Conservation (phyloP, 2,329 filamentous ascomycete genomes). For the Paecilomyces fulvus region DNA sequence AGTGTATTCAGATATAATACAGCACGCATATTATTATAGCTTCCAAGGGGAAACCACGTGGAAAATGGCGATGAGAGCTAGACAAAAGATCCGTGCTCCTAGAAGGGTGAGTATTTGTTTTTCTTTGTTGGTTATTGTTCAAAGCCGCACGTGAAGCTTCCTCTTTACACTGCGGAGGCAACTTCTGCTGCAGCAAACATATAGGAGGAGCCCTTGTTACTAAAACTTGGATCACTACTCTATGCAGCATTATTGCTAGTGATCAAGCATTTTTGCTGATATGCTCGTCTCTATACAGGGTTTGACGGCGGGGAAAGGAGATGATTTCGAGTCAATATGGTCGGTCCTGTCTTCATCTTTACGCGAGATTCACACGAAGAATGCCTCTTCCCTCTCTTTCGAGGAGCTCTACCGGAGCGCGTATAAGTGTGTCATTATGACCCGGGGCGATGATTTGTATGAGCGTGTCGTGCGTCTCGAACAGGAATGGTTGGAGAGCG, state of each 20-base stretch:
- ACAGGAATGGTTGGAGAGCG: slow-evolving; percentile 64
- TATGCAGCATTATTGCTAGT: slow-evolving; percentile 16
- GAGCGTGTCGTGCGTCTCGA: slow-evolving; percentile 73
- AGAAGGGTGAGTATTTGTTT: slow-evolving; percentile 48
- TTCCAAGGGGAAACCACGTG: not conserved
- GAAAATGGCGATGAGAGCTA: slow-evolving; percentile 47
- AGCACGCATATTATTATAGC: not conserved
- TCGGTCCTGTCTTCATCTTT: slow-evolving; percentile 66
- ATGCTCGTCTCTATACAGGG: slow-evolving; percentile 36
- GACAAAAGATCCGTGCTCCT: slow-evolving; percentile 59
- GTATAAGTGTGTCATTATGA: slow-evolving; percentile 87
- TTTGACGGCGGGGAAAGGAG: slow-evolving; percentile 42
- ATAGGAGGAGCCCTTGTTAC: not conserved
- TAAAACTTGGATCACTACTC: not conserved
- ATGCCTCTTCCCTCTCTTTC: slow-evolving; percentile 82
- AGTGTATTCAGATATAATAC: not conserved
- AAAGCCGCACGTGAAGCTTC: not conserved
- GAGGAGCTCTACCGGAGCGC: slow-evolving; percentile 90
- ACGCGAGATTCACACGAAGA: slow-evolving; percentile 81
- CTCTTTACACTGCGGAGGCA: not conserved
- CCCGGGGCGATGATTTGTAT: slow-evolving; percentile 76
- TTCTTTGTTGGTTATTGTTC: not conserved
- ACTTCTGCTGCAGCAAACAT: not conserved
- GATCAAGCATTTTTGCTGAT: slow-evolving; percentile 10
- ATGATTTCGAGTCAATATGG: slow-evolving; percentile 86